Base-by-base conservation (phyloP, 768 basidiomycete species). In the Rubroboletus pulcherrimus region DNA sequence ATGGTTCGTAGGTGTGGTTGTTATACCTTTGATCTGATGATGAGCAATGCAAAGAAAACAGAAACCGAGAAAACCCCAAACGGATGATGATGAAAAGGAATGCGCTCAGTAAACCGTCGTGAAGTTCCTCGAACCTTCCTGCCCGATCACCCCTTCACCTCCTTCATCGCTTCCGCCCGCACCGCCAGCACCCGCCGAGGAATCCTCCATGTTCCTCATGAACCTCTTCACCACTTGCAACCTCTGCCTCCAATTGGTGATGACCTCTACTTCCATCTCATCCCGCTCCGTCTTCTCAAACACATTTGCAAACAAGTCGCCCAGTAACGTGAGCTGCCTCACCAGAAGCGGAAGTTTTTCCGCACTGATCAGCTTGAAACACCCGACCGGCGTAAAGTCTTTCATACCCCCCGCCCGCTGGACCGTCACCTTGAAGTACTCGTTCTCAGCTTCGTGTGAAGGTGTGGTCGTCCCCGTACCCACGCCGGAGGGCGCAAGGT, bases 381-480 rank as follows among this genome's bases (percentile, higher is more conserved):
- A 84, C 11, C 95, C 95, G 30, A 98, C 78, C 0, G 97, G 95
- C 0, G 87, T 82, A 72, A 98, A 97, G 65, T 97, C 94, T 11
- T 92, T 87, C 89, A 98, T 97, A 40, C 93, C 91, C 0, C 77
- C 77, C 2, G 89, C 92, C 17, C 87, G 82, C 72, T 98, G 97
- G 17, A 98, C 80, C 14, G 85, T 91, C 56, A 98, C 85, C 67
- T 92, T 94, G 82, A 97, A 99, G 73, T 93, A 98, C 69, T 98
- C 93, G 71, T 90, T 89, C 72, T 96, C 92, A 66, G 93, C 87
- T 33, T 83, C 65, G 63, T 86, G 66, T 3, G 29, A 4, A 24
- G 54, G 51, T 2, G 53, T 51, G 29, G 52, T 56, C n/a, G 59
- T 41, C 19, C 60, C 45, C 14, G 26, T 17, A 9, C 66, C 58